Evolutionary conservation across 176 grass and related monocot species (phyloP), one percentile per base, ranked within the genome.

Genomic region (Lolium multiflorum): DNA sequence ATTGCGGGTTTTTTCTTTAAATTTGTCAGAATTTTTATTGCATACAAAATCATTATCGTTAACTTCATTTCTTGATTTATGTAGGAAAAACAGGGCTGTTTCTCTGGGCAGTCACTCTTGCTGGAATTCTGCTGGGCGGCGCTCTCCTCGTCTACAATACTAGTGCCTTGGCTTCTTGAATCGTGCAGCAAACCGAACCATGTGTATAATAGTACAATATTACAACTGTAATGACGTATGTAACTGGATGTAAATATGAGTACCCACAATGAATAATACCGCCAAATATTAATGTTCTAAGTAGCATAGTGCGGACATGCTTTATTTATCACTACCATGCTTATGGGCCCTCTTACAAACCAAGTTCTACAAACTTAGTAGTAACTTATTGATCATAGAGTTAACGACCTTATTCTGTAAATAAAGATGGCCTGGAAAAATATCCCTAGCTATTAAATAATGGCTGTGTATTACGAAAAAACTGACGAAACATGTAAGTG

Each of bases 61-160:
- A 78, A 7, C 25, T 60, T 74, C 64, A 37, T 37, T 28, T 57
- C 11, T 81, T 90, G 56, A 81, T 79, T 77, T 82, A 28, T 92
- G 82, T 86, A 94, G 96, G 96, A 90, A 94, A 89, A 56, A 92
- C 89, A 81, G 91, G 93, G 31, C 70, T 95, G 72, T 84, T 98
- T 90, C 91, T 95, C 31, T 95, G 96, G 96, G 93, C 92, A 62
- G 64, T 92, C 47, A 91, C 96, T 81, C 84, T 98, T 50, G 75
- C 93, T 54, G 93, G 91, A 91, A 46, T 95, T 59, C 91, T 98
- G 76, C 86, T 78, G 11, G 93, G 88, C 11, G 93, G 93, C 59
- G 96, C 86, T 89, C 88, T 95, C 49, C 91, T 96, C 74, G 87
- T 98, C 10, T 98, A 98, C 86, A 98, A 82, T 86, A 98, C 96